These are phyloP conservation scores for Dipteronia sinensis DNA, from an alignment of 345 rosid species.

Conservation along the genomic window DNA sequence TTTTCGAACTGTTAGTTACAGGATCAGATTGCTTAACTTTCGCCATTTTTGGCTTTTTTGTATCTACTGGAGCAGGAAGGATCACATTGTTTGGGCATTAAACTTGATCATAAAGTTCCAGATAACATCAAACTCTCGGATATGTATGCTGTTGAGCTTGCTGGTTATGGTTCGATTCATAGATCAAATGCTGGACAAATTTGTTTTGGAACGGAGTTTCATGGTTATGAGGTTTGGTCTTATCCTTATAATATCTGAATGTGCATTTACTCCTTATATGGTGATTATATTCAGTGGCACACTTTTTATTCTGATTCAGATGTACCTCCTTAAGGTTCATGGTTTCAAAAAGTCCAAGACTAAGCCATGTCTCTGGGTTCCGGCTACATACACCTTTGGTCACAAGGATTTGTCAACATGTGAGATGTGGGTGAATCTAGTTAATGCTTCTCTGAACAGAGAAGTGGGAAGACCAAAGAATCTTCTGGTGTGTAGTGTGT, in stretches of 20 bases:
- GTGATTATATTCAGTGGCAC: slow-evolving; percentile 13
- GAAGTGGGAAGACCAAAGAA: slow-evolving; percentile 73
- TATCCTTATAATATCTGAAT: neutral
- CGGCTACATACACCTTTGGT: slow-evolving; percentile 55
- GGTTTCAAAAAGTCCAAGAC: slow-evolving; percentile 53
- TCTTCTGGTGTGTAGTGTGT: slow-evolving; percentile 74
- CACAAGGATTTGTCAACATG: slow-evolving; percentile 67
- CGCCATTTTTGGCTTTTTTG: slow-evolving; percentile 17
- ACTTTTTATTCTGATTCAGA: slow-evolving; percentile 44
- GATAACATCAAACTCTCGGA: slow-evolving; percentile 57
- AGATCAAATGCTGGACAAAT: slow-evolving; percentile 45
- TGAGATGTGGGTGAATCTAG: slow-evolving; percentile 65
- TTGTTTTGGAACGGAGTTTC: slow-evolving; percentile 37
- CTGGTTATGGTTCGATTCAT: slow-evolving; percentile 39
- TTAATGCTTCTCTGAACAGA: slow-evolving; percentile 50
- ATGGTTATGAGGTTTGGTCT: slow-evolving; percentile 51
- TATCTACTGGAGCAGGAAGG: slow-evolving; percentile 45
- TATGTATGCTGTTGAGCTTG: slow-evolving; percentile 71
- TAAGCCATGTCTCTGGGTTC: slow-evolving; percentile 70
- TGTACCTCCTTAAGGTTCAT: slow-evolving; percentile 63
- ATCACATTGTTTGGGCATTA: slow-evolving; percentile 57
- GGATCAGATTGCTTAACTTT: slow-evolving; percentile 1
- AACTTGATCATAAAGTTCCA: slow-evolving; percentile 33
- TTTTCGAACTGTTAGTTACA: slow-evolving; percentile 1
- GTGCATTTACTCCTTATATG: neutral